These are phyloP conservation scores for Coemansia sp. DNA, from an alignment of 192 early-diverging fungal genomes.

Conservation along the genomic window DNA sequence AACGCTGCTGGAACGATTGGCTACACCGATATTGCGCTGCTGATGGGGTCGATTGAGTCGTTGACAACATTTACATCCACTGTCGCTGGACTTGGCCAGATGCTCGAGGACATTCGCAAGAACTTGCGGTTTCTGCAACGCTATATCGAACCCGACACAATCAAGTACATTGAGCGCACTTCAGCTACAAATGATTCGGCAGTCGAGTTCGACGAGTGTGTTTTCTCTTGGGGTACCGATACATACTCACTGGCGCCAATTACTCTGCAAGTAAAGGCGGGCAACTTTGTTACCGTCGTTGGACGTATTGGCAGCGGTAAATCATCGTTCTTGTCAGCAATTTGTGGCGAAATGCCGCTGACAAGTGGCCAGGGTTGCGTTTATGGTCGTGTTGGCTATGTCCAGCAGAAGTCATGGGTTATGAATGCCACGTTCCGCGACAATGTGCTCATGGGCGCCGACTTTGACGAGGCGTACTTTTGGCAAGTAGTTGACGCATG, in stretches of 20 bases:
- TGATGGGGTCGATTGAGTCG: slow-evolving; percentile 29
- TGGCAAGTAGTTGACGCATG: no score
- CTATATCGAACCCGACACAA: background rate
- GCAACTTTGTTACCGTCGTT: no score
- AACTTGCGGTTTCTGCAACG: slow-evolving; percentile 11
- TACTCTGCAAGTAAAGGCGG: no score
- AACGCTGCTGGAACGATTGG: slow-evolving; percentile 18
- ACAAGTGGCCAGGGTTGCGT: slow-evolving; percentile 66
- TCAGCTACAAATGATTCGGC: background rate
- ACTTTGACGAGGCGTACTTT: no score
- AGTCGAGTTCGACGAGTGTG: background rate
- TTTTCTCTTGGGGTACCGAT: no score
- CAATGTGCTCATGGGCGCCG: no score
- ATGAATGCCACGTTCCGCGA: no score
- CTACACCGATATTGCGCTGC: slow-evolving; percentile 22
- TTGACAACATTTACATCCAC: slow-evolving; percentile 16
- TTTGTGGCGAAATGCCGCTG: slow-evolving; percentile 87
- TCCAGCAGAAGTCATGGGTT: no score
- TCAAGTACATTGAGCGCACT: background rate
- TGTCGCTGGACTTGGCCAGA: background rate
- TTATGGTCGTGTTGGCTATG: slow-evolving; percentile 56
- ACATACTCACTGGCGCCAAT: no score
- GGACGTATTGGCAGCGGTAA: no score
- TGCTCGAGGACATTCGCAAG: slow-evolving; percentile 3
- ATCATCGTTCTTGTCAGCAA: slow-evolving; percentile 33